Percentiles rank a stretch among this genome's conserved stretches.
Evolutionary conservation across 2,329 filamentous ascomycete species (phyloP).

Genomic region (Trichophaea hybrida): DNA sequence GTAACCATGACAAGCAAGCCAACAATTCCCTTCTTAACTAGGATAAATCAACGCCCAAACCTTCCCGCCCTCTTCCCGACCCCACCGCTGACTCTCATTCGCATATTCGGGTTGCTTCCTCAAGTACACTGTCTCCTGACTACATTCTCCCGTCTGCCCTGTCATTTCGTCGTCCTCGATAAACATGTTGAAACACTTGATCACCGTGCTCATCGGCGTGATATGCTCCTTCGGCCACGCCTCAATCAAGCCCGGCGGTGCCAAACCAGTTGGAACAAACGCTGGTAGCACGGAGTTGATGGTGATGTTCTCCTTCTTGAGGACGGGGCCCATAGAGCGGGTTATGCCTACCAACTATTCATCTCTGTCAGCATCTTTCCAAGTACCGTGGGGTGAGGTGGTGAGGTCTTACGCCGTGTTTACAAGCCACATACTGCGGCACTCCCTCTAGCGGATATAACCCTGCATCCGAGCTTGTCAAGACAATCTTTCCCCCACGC

Average conservation of each 20-base stretch:
- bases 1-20: no score
- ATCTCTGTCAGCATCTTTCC: slow-evolving; percentile 24
- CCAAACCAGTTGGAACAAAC: slow-evolving; percentile 30
- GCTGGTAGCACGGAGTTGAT: slow-evolving; percentile 31
- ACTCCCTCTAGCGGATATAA: slow-evolving; percentile 27
- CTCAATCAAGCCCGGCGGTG: slow-evolving; percentile 25
- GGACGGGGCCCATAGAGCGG: slow-evolving; percentile 27
- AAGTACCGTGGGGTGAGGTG: slow-evolving; percentile 7
- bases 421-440: slow-evolving; percentile 16
- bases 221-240: slow-evolving; percentile 29
- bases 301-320: slow-evolving; percentile 29
- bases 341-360: slow-evolving; percentile 28
- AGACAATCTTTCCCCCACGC: slow-evolving; percentile 31
- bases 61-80: slow-evolving; percentile 15
- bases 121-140: slow-evolving; percentile 33
- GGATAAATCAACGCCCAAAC: slow-evolving; percentile 11
- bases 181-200: slow-evolving; percentile 30
- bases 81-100: slow-evolving; percentile 33
- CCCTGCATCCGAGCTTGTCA: slow-evolving; percentile 32
- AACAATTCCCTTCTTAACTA: not conserved
- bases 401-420: slow-evolving; percentile 11
- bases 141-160: slow-evolving; percentile 33
- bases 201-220: slow-evolving; percentile 30
- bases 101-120: slow-evolving; percentile 31
- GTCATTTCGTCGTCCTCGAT: slow-evolving; percentile 29